These are phyloP conservation scores for Ustilago vetiveriae DNA, from an alignment of 1,284 basidiomycete species.

Conservation along the genomic window DNA sequence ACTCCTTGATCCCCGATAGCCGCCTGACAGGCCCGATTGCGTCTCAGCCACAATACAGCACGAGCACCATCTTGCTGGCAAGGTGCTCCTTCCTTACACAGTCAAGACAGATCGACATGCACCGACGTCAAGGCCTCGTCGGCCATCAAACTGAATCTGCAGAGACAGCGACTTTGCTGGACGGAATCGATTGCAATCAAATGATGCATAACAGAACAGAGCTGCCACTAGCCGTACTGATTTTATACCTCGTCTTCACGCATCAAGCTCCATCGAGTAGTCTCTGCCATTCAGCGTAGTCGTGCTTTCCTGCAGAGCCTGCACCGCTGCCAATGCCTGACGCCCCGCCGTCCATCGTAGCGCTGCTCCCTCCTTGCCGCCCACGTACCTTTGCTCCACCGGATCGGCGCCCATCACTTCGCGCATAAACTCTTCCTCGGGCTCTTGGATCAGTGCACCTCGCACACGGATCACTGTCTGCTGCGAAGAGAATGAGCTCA, in stretches of 20 bases:
- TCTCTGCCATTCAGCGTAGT: background rate
- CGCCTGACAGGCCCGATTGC: no score
- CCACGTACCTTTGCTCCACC: conserved; percentile 7
- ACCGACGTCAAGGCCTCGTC: no score
- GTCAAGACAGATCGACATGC: no score
- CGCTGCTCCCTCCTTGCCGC: background rate
- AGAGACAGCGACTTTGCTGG: no score
- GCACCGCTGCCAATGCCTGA: conserved; percentile 8
- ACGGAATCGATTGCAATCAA: no score
- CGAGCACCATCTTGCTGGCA: no score
- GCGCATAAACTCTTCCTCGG: conserved; percentile 57
- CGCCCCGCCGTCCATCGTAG: conserved; percentile 8
- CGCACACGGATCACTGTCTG: conserved; percentile 49
- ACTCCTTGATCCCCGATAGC: background rate
- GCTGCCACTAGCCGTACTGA: no score
- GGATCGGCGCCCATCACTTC: conserved; percentile 50
- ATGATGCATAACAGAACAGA: no score
- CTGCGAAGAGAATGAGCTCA: conserved; percentile 21
- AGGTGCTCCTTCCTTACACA: no score
- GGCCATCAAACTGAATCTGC: no score
- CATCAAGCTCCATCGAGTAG: conserved; percentile 31
- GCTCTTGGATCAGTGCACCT: conserved; percentile 63
- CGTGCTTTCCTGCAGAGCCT: conserved; percentile 11
- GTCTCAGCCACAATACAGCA: no score
- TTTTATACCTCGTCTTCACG: no score